Base-by-base conservation (phyloP, 257 asterid species). In the Solanum virginianum region DNA sequence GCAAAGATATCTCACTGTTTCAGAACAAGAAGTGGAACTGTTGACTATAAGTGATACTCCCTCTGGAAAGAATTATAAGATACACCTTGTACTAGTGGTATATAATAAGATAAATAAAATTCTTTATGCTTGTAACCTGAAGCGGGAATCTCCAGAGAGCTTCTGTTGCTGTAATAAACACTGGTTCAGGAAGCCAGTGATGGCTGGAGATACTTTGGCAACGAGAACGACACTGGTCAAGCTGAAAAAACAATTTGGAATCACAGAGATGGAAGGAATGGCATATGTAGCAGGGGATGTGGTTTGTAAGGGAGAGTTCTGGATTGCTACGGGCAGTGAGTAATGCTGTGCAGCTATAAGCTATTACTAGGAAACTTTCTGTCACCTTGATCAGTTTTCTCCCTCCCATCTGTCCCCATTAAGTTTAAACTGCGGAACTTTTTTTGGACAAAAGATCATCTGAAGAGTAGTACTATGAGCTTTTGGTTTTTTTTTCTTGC, bases 261-360 rank as follows among this genome's bases (percentile, higher is more conserved):
- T 93, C 47, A 92, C 95, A 12, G 94, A 96, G 90, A 91, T 94
- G 97, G 97, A 91, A 81, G 98, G 98, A 68, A 94, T 92, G 84
- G 94, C 97, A 6, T 95, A 94, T 8, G 95, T 96, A 24, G 95
- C 92, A 8, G 91, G 93, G 49, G 95, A 94, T 47, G 89, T 92
- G 70, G 98, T 92, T 16, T 94, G 99, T 26, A 95, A 94, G 93
- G 98, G 96, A 36, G 97, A 94, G 87, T 93, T 96, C 89, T 89
- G 93, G 94, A 90, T 89, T 95, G 96, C 97, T 80, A 90, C 86
- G 85, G 95, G 96, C 68, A 89, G 91, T 47, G 88, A 81, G 80
- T 89, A 86, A 80, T 7, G 5, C 10, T 68, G 71, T 63, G 24
- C 68, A 75, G 56, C 55, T 59, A 41, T 22, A 16, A 41, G 5